Evolutionary conservation across 257 asterid species (phyloP).

Genomic region (Penstemon newberryi): DNA sequence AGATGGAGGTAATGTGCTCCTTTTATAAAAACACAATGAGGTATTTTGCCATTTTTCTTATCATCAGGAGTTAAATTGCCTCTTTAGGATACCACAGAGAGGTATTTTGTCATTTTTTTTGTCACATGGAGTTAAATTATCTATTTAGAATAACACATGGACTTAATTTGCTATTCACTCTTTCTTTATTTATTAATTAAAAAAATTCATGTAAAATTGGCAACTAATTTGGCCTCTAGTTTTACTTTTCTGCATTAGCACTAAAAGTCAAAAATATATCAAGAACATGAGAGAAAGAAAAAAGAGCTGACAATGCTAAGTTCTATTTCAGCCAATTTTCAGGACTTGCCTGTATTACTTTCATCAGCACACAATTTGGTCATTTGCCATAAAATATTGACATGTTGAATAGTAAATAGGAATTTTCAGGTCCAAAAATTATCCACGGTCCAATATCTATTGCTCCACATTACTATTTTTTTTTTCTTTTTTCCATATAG

Average conservation of each 20-base stretch:
- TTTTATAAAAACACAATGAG: too few relatives aligned
- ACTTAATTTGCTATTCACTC: too few relatives aligned
- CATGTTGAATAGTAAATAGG: neutral
- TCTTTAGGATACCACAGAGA: too few relatives aligned
- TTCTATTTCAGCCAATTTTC: slow-evolving; percentile 26
- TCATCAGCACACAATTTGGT: slow-evolving; percentile 13
- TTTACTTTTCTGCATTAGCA: slow-evolving; percentile 25
- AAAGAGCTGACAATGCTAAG: slow-evolving; percentile 31
- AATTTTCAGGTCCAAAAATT: slow-evolving; percentile 1
- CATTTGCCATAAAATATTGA: slow-evolving; percentile 2
- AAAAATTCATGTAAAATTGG: slow-evolving; percentile 14
- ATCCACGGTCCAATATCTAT: neutral
- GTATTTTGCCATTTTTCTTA: too few relatives aligned
- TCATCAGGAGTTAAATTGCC: too few relatives aligned
- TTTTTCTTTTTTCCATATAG: too few relatives aligned
- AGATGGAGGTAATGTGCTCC: too few relatives aligned
- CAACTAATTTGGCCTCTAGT: slow-evolving; percentile 28
- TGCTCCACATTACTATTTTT: too few relatives aligned
- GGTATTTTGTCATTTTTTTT: too few relatives aligned
- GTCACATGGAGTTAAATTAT: too few relatives aligned
- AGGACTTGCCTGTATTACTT: slow-evolving; percentile 24
- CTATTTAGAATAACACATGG: too few relatives aligned
- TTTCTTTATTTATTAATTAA: too few relatives aligned
- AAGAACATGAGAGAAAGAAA: slow-evolving; percentile 15
- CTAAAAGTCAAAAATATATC: slow-evolving; percentile 29